Evolutionary conservation across 2,329 filamentous ascomycete species (phyloP).

Genomic region (Pseudogymnoascus verrucosus): DNA sequence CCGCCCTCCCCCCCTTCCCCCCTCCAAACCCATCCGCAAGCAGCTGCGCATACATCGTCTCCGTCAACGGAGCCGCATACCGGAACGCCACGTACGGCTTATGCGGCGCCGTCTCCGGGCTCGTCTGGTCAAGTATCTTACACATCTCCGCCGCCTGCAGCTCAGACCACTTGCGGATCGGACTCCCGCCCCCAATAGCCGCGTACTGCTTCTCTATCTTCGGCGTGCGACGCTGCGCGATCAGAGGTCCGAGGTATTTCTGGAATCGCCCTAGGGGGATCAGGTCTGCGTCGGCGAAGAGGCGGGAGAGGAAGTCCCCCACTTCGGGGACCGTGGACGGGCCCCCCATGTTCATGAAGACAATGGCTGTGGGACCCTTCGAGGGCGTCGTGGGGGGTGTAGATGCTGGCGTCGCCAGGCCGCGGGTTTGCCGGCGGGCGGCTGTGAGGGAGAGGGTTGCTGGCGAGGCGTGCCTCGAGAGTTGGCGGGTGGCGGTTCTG

Average conservation of each 20-base stretch:
- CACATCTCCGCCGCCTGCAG: slow-evolving; percentile 93
- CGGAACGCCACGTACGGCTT: slow-evolving; percentile 97
- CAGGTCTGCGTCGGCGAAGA: slow-evolving; percentile 91
- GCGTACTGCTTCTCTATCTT: slow-evolving; percentile 96
- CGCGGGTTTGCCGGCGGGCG: slow-evolving; percentile 32
- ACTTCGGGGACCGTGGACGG: slow-evolving; percentile 85
- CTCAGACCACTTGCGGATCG: slow-evolving; percentile 97
- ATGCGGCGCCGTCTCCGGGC: slow-evolving; percentile 88
- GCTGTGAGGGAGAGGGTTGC: slow-evolving; percentile 21
- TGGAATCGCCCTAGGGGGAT: slow-evolving; percentile 94
- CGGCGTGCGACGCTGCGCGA: slow-evolving; percentile 78
- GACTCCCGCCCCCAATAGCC: slow-evolving; percentile 93
- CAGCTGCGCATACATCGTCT: slow-evolving; percentile 80
- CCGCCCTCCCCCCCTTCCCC: slow-evolving; percentile 83
- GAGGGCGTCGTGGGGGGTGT: slow-evolving; percentile 64
- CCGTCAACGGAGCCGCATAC: slow-evolving; percentile 87
- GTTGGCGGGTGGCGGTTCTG: slow-evolving; percentile 27
- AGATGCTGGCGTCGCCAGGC: slow-evolving; percentile 56
- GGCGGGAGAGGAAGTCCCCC: slow-evolving; percentile 75
- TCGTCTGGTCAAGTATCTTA: slow-evolving; percentile 86
- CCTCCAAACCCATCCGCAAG: slow-evolving; percentile 84
- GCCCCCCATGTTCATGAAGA: slow-evolving; percentile 98
- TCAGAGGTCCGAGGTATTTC: slow-evolving; percentile 80
- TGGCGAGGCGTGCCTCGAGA: slow-evolving; percentile 24
- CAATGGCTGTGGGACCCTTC: slow-evolving; percentile 89